A percentile compares a stretch with the other conserved stretches of the same genome.
These are phyloP conservation scores for Hemisphaericaspora xylofermentans DNA, from an alignment of 1,139 yeast species.

Conservation along the genomic window DNA sequence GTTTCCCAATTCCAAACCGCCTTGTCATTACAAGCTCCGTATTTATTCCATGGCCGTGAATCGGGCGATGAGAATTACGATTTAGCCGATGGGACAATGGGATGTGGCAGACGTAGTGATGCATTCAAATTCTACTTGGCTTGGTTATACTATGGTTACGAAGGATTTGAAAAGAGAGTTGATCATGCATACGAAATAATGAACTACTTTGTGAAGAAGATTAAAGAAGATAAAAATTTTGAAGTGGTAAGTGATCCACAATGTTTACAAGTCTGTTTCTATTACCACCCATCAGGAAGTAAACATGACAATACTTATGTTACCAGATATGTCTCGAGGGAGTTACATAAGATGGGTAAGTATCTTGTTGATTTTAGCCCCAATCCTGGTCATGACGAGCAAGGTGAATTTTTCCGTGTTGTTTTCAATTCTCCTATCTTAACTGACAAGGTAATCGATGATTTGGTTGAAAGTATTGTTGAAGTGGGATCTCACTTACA, in stretches of 20 bases:
- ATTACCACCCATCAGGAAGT: constrained; percentile 51
- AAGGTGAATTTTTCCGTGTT: constrained; percentile 82
- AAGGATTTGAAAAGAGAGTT: constrained; percentile 56
- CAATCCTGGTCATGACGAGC: constrained; percentile 48
- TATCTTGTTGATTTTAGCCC: constrained; percentile 86
- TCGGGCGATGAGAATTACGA: constrained; percentile 63
- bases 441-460: constrained; percentile 38
- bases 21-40: constrained; percentile 78
- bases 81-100: constrained; percentile 90
- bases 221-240: constrained; percentile 42
- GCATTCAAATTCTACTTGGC: constrained; percentile 75
- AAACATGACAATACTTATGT: constrained; percentile 46
- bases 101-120: constrained; percentile 87
- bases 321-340: constrained; percentile 66
- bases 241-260: constrained; percentile 60
- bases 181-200: constrained; percentile 73
- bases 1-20: constrained; percentile 65
- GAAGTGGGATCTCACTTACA: constrained; percentile 19
- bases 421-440: constrained; percentile 75
- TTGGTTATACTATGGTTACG: constrained; percentile 77
- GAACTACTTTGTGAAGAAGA: constrained; percentile 52
- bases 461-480: constrained; percentile 35
- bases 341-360: constrained; percentile 59
- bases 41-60: constrained; percentile 68
- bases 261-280: constrained; percentile 83